A percentile compares a stretch with the other conserved stretches of the same genome.
Conservation (phyloP, 805 yeast species). For the Pichia nakasei region DNA sequence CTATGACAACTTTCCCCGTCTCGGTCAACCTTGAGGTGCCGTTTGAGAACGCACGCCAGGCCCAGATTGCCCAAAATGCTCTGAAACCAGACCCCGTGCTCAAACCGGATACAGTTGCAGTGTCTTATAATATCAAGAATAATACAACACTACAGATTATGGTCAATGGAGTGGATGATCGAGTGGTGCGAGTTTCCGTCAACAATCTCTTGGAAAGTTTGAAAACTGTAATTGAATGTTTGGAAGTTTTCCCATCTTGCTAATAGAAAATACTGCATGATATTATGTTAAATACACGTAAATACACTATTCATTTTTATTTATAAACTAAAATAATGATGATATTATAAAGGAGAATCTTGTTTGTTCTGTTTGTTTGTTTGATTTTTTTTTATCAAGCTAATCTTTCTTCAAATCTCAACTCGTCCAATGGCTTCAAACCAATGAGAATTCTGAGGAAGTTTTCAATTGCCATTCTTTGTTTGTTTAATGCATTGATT, state of each 20-base stretch:
- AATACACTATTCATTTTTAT: too few species aligned
- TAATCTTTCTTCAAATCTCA: constrained; percentile 90
- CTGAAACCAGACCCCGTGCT: constrained; percentile 76
- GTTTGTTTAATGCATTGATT: constrained; percentile 90
- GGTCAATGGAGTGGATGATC: constrained; percentile 58
- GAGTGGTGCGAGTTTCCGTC: constrained; percentile 76
- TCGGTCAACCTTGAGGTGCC: constrained; percentile 47
- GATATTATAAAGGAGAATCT: too few species aligned
- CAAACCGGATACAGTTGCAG: constrained; percentile 55
- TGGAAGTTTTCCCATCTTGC: constrained; percentile 53
- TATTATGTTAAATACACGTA: too few species aligned
- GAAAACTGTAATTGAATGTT: constrained; percentile 69
- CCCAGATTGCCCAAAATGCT: constrained; percentile 51
- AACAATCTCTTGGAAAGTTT: constrained; percentile 72
- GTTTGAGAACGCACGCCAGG: constrained; percentile 49
- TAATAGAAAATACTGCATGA: too few species aligned
- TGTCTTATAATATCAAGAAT: constrained; percentile 30
- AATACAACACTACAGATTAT: constrained; percentile 32
- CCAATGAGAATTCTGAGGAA: constrained; percentile 85
- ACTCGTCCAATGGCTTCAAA: constrained; percentile 80
- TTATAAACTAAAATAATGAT: constrained; percentile 15
- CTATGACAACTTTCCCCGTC: neutral
- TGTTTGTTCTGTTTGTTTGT: too few species aligned
- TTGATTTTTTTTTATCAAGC: too few species aligned
- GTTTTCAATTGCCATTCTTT: constrained; percentile 87